Base-by-base conservation (phyloP, 2,329 filamentous ascomycete species). In the Tolypocladium amazonense region DNA sequence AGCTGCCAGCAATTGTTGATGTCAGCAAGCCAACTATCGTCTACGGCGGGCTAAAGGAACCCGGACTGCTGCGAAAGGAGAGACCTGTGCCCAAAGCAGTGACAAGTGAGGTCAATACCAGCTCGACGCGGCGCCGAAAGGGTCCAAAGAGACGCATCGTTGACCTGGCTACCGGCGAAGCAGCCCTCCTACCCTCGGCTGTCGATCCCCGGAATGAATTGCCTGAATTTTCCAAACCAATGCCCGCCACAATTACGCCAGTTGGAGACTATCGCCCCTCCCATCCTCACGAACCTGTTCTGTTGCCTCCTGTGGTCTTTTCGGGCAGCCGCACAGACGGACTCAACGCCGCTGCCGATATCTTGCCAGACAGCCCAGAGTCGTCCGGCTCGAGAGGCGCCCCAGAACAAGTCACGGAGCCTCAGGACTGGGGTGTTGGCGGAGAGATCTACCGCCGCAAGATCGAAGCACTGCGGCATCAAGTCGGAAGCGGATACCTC, bases 401-500 rank as follows among this genome's bases (percentile, higher is more conserved):
- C 23, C 41, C 43, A 18, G 54, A 59, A 43, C 58, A 55, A 35
- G 55, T 39, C 63, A 72, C 71, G 33, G 75, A 77, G 15, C 64
- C 75, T 5, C 76, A 79, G 54, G 81, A 88, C 61, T 90, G 87
- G 82, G 85, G 86, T 61, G 76, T 84, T 52, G 83, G 84, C 61
- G 88, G 88, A 58, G 90, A 94, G 68, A 78, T 90, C 9, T 97
- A 96, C 73, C 86, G 89, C 60, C 89, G 89, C 71, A 94, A 94
- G 73, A 88, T 97, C 59, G 92, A 96, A 72, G 86, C 89, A 3
- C 76, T 97, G 58, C 88, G 92, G 62, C 88, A 88, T 68, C 90
- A 93, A 68, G 87, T 96, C 64, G 92, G 92, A 38, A 90, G 87
- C 66, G 89, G 87, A 43, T 99, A 96, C 82, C 81, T 99, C 45